Percentiles rank a stretch among this genome's conserved stretches.
These are phyloP conservation scores for Acer yangbiense DNA, from an alignment of 345 rosid genomes.

Conservation along the genomic window DNA sequence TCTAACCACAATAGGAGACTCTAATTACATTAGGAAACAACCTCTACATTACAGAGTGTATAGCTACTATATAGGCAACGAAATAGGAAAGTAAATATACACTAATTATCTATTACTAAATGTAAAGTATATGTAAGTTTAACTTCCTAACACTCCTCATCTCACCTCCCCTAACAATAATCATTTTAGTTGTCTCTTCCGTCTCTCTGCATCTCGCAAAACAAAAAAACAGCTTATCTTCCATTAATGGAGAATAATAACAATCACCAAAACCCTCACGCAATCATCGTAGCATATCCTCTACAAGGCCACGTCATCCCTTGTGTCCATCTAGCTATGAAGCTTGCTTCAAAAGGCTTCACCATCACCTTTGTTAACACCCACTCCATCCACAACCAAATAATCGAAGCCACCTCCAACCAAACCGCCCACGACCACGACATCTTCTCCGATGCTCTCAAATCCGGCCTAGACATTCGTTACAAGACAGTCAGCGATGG, in stretches of 20 bases:
- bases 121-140: too few species aligned
- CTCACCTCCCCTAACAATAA: too few species aligned
- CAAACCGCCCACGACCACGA: conserved; percentile 31
- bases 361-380: conserved; percentile 78
- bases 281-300: conserved; percentile 63
- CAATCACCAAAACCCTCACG: conserved; percentile 47
- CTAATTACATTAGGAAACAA: too few species aligned
- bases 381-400: conserved; percentile 58
- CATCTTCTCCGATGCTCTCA: conserved; percentile 51
- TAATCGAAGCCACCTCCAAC: conserved; percentile 36
- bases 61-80: too few species aligned
- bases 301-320: conserved; percentile 87
- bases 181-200: too few species aligned
- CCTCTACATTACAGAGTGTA: too few species aligned
- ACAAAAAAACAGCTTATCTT: too few species aligned
- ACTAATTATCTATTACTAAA: too few species aligned
- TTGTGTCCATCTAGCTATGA: conserved; percentile 60
- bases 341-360: conserved; percentile 76
- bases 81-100: too few species aligned
- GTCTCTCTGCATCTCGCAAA: too few species aligned
- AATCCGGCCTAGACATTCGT: conserved; percentile 68
- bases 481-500: conserved; percentile 79
- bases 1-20: too few species aligned
- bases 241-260: conserved; percentile 16
- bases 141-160: too few species aligned